These are phyloP conservation scores for Rauvolfia tetraphylla DNA, from an alignment of 257 asterid genomes.

Conservation along the genomic window DNA sequence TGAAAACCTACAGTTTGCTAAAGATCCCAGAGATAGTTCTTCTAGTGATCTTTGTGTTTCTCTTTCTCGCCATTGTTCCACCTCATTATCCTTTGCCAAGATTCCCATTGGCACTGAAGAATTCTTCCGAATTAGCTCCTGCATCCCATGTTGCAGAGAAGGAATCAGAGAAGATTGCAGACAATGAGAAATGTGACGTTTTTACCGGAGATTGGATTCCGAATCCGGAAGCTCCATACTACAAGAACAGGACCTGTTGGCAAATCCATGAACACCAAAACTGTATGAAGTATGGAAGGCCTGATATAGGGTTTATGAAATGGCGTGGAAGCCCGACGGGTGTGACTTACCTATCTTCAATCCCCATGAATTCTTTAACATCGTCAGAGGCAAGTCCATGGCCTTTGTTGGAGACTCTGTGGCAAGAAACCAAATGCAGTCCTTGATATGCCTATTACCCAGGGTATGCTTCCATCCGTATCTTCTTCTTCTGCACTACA, in stretches of 20 bases:
- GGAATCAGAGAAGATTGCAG: neutral
- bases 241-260: slow-evolving; percentile 24
- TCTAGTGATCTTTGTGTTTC: neutral
- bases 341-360: slow-evolving; percentile 28
- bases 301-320: slow-evolving; percentile 29
- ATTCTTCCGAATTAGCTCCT: neutral
- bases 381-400: no score
- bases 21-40: slow-evolving; percentile 5
- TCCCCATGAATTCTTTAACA: no score
- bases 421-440: slow-evolving; percentile 36
- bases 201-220: slow-evolving; percentile 32
- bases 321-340: slow-evolving; percentile 34
- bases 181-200: slow-evolving; percentile 18
- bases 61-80: slow-evolving; percentile 17
- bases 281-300: slow-evolving; percentile 34
- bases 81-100: slow-evolving; percentile 15
- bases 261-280: slow-evolving; percentile 30
- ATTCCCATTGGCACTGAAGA: neutral
- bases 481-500: no score
- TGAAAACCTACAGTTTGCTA: neutral
- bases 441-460: slow-evolving; percentile 30
- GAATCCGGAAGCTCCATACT: slow-evolving; percentile 29
- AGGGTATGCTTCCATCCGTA: slow-evolving; percentile 14
- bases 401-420: slow-evolving; percentile 37
- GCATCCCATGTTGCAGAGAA: neutral